Conservation (phyloP, 345 rosid species). For the Citrus cavaleriei region DNA sequence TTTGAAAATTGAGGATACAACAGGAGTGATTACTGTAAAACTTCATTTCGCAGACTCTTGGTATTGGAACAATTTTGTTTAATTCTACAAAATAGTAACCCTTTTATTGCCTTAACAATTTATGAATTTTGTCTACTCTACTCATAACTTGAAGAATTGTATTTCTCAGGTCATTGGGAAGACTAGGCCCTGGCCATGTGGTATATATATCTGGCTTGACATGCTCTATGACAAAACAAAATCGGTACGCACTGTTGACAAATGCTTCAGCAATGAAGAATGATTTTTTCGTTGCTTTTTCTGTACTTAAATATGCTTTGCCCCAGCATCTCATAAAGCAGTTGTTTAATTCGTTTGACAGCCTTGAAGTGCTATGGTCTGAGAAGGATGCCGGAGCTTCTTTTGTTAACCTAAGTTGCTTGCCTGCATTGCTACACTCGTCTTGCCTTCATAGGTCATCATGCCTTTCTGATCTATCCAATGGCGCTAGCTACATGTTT, state of each 20-base stretch:
- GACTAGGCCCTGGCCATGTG: slow-evolving; percentile 71
- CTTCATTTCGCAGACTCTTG: slow-evolving; percentile 70
- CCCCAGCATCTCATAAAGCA: background rate
- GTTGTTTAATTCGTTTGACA: slow-evolving; percentile 31
- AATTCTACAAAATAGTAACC: background rate
- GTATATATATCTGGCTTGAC: slow-evolving; percentile 75
- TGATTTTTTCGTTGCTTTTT: background rate
- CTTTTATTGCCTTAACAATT: background rate
- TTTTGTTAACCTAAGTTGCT: slow-evolving; percentile 68
- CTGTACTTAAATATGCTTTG: background rate
- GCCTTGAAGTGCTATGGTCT: slow-evolving; percentile 71
- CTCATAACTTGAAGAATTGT: background rate
- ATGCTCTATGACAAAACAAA: slow-evolving; percentile 51
- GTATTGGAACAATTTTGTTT: slow-evolving; percentile 30
- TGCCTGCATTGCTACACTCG: slow-evolving; percentile 84
- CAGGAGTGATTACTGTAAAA: slow-evolving; percentile 68
- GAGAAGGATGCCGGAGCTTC: slow-evolving; percentile 59
- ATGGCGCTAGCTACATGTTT: slow-evolving; percentile 34
- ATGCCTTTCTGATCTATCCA: slow-evolving; percentile 50
- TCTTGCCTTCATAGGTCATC: slow-evolving; percentile 69
- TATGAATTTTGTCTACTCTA: background rate
- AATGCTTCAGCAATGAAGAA: background rate
- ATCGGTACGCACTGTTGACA: slow-evolving; percentile 35
- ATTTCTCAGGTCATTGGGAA: slow-evolving; percentile 74
- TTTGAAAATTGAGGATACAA: slow-evolving; percentile 63